Evolutionary conservation across 768 basidiomycete genomes (phyloP), one percentile per base, ranked within the genome.

Genomic region (Epithele typhae): DNA sequence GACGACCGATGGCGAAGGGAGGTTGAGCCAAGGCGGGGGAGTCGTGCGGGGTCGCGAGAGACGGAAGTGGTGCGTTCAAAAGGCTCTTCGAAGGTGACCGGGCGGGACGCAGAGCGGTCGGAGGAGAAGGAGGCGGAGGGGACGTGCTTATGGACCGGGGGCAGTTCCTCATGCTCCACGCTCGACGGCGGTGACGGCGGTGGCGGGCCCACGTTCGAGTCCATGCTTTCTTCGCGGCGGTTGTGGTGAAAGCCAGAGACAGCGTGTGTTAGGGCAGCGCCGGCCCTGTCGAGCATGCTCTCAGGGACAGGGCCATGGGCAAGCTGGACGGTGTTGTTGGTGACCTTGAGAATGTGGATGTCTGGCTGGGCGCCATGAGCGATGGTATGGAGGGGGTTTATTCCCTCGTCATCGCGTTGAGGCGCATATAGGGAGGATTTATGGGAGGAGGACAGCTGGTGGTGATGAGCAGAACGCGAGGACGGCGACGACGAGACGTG

Each of bases 161-260:
- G 39, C 4, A 48, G 57, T 6, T 52, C 55, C 32, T 49, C 54
- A 32, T 56, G 58, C 43, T 59, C 61, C 21, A 51, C 63, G 55
- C 74, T 76, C 18, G 73, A 72, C 9, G 73, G 74, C 1, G 73
- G 73, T 0, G 75, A 81, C 9, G 81, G 79, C 2, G 79, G 80
- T 0, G 78, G 79, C 8, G 80, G 81, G n/a, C 81, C 80, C 35
- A 64, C 43, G 52, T 64, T 64, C 27, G 47, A 48, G 27, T 57
- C 58, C 15, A 32, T 45, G 38, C 52, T 54, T 37, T 43, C 51
- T 15, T 25, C 27, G 25, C 55, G 46, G 24, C 21, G 38, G 10
- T 55, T 45, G 25, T 30, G 3, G 32, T 39, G 49, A 23, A 37
- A 51, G 25, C 30, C 23, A 12, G 45, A 45, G 19, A 46, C 34